Evolutionary conservation across 495 filamentous ascomycete species (phyloP).

Genomic region (Daldinia loculata): DNA sequence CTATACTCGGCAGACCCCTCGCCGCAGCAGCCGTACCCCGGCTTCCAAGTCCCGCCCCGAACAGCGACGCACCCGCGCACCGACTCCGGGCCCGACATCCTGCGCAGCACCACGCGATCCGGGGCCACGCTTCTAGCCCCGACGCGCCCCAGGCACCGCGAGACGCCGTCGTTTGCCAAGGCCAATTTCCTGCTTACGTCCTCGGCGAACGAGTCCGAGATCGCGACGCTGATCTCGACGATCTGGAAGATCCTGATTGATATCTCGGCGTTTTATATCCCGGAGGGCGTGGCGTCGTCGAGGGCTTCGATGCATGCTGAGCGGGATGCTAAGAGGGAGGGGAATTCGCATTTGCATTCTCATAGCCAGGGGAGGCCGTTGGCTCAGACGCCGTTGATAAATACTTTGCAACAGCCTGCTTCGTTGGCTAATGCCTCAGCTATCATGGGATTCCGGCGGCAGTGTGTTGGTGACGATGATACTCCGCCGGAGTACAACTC

Average conservation of each 20-base stretch:
- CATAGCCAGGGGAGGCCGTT: constrained; percentile 7
- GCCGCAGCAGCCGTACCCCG: constrained; percentile 19
- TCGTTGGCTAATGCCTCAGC: constrained; percentile 16
- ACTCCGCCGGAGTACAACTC: not conserved
- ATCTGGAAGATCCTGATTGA: constrained; percentile 53
- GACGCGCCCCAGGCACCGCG: constrained; percentile 10
- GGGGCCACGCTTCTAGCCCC: constrained; percentile 28
- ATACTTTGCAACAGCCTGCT: constrained; percentile 14
- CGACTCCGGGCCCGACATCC: constrained; percentile 3
- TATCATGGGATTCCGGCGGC: constrained; percentile 13
- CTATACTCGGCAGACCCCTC: constrained; percentile 45
- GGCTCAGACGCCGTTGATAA: constrained; percentile 7
- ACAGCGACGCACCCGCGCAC: constrained; percentile 24
- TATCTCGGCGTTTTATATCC: constrained; percentile 49
- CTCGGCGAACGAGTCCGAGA: constrained; percentile 51
- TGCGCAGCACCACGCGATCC: constrained; percentile 2
- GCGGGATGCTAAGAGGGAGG: not conserved
- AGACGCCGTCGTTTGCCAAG: constrained; percentile 47
- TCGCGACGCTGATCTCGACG: constrained; percentile 49
- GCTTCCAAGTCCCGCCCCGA: constrained; percentile 11
- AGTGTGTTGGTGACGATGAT: not conserved
- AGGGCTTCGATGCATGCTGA: not conserved
- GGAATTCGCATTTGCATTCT: not conserved
- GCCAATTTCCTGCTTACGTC: constrained; percentile 56
- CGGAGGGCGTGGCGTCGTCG: constrained; percentile 29